A percentile compares a stretch with the other conserved stretches of the same genome.
phyloP scores from a whole-genome alignment of 371 early-diverging fungal species.

The Mortierella sp. region DNA sequence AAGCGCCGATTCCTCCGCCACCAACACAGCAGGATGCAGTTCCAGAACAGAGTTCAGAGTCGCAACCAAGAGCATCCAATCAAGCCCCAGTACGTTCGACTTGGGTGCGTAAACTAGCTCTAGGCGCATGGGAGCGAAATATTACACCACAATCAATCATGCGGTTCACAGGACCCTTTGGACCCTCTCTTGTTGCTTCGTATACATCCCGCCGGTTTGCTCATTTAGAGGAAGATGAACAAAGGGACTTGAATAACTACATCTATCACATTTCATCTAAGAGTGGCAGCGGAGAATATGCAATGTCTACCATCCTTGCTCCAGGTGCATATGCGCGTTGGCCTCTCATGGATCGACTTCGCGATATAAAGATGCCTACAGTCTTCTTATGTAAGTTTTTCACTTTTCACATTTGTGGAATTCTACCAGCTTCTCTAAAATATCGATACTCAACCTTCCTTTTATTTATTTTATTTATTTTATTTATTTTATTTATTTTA shows the following conservation, averaged over 20 bases:
- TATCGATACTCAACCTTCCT: background rate
- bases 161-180: constrained; percentile 82
- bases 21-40: constrained; percentile 20
- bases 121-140: constrained; percentile 80
- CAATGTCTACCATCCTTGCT: constrained; percentile 78
- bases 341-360: constrained; percentile 79
- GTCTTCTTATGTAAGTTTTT: constrained; percentile 75
- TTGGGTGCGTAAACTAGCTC: constrained; percentile 58
- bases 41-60: constrained; percentile 1
- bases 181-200: constrained; percentile 75
- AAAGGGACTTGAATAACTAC: constrained; percentile 56
- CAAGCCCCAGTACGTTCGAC: constrained; percentile 53
- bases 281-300: constrained; percentile 85
- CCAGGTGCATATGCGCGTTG: constrained; percentile 88
- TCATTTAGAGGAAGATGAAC: constrained; percentile 74
- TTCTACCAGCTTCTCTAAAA: no score
- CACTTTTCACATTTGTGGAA: background rate
- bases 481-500: no score
- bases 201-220: constrained; percentile 81
- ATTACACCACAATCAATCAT: constrained; percentile 89
- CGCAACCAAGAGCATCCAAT: constrained; percentile 12
- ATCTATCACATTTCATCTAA: constrained; percentile 84
- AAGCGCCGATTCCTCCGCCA: constrained; percentile 34
- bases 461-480: background rate
- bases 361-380: constrained; percentile 79